phyloP scores from a whole-genome alignment of 2,329 filamentous ascomycete genomes.

The Dichotomopilus funicola region DNA sequence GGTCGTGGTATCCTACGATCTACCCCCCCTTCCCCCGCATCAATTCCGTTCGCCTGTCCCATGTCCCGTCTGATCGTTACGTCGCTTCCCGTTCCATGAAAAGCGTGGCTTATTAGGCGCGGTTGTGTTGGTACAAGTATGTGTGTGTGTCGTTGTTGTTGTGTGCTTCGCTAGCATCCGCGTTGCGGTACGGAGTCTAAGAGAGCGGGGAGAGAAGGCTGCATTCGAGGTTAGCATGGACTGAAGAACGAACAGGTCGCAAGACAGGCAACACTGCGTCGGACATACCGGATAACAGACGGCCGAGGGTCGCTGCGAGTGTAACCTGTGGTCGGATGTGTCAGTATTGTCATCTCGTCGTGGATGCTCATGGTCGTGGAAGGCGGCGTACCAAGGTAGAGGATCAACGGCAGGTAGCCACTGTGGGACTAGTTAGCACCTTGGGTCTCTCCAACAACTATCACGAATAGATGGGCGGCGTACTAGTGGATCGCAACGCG shows the following conservation, averaged over 20 bases:
- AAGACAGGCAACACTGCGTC: constrained; percentile 11
- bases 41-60: neutral
- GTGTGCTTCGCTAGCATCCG: neutral
- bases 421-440: constrained; percentile 43
- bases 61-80: neutral
- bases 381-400: constrained; percentile 72
- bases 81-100: neutral
- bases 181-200: constrained; percentile 32
- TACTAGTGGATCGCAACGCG: constrained; percentile 95
- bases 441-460: neutral
- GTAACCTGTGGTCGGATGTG: constrained; percentile 56
- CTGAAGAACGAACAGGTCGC: neutral
- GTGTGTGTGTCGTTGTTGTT: too few relatives aligned
- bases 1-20: constrained; percentile 12
- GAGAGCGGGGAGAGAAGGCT: constrained; percentile 61
- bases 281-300: constrained; percentile 52
- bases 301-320: constrained; percentile 90
- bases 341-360: too few relatives aligned
- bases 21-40: neutral
- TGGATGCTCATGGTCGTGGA: constrained; percentile 17
- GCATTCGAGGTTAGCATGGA: neutral
- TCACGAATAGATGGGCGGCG: constrained; percentile 28
- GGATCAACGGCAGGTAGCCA: constrained; percentile 92
- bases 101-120: neutral
- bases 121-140: too few relatives aligned